Evolutionary conservation across 208 protist genomes (phyloP).

Genomic region (Leishmania arabica): DNA sequence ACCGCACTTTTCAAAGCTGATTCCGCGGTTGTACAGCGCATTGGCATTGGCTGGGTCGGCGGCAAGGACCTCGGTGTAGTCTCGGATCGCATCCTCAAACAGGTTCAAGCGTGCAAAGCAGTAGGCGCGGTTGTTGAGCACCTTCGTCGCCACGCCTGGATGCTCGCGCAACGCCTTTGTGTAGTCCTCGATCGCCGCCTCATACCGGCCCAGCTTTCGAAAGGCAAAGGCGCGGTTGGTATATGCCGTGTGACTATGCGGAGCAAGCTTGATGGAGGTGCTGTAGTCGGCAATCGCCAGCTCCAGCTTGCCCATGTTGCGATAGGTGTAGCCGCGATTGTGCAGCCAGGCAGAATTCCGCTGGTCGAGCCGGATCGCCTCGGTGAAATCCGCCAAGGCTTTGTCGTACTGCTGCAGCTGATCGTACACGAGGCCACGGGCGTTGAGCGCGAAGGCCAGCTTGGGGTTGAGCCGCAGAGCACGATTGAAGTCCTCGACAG

Average conservation of each 20-base stretch:
- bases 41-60: slow-evolving; percentile 66
- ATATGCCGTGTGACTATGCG: slow-evolving; percentile 35
- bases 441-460: slow-evolving; percentile 78
- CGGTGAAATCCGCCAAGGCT: slow-evolving; percentile 67
- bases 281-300: slow-evolving; percentile 79
- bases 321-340: slow-evolving; percentile 75
- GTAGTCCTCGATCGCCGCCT: slow-evolving; percentile 64
- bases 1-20: slow-evolving; percentile 78
- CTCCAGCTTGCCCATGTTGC: slow-evolving; percentile 65
- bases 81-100: slow-evolving; percentile 70
- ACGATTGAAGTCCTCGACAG: slow-evolving; percentile 78
- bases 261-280: slow-evolving; percentile 40
- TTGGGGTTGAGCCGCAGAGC: slow-evolving; percentile 55
- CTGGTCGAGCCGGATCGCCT: slow-evolving; percentile 61
- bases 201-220: slow-evolving; percentile 70
- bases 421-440: slow-evolving; percentile 76
- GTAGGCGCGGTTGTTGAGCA: slow-evolving; percentile 85
- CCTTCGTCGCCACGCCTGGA: slow-evolving; percentile 37
- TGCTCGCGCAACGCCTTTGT: slow-evolving; percentile 41
- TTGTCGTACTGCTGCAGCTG: slow-evolving; percentile 56
- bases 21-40: slow-evolving; percentile 88
- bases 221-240: slow-evolving; percentile 67
- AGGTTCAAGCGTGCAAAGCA: slow-evolving; percentile 59
- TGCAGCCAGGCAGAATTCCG: slow-evolving; percentile 65
- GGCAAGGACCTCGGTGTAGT: slow-evolving; percentile 75